Base-by-base conservation (phyloP, 306 rosid species). In the Trifolium subterraneum region DNA sequence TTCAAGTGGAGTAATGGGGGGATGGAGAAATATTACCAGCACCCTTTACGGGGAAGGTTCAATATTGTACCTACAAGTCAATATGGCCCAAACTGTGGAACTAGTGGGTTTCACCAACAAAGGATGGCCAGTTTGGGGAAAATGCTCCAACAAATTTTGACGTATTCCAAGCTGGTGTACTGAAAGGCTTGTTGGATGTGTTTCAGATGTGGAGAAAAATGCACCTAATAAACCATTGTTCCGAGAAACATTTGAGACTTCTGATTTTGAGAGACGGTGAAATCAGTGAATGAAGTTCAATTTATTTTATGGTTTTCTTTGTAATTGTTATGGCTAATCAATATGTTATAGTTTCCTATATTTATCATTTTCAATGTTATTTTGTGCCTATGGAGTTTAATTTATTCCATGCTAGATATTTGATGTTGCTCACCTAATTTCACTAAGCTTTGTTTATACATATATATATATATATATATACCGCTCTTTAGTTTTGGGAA, bases 341-440 rank as follows among this genome's bases (percentile, higher is more conserved):
- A 56, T 18, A 31, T 70, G 60, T 52, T 61, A 27, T 68, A 64
- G 55, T 60, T 77, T 61, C 44, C 33, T 68, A 44, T 50, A 33
- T 74, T 31, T 35, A 23, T 52, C 59, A 18, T 22, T 54, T 16
- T 54, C 56, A 38, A 18, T 8, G 12, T 16, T 33, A 20, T 29
- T 29, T 59, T 59, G 15, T 38, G 66, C 48, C 39, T 48, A 51
- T 22, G 31, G 44, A 19, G 31, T 36, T 56, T 38, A 48, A 62
- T 36, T 59, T 58, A 35, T 48, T 56, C 38, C 20, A 16, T 8
- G 35, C 68, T 45, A 66, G 25, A 36, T 20, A 22, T 52, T 68
- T 35, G 35, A 55, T 71, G 64, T 71, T 56, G 23, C 39, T 25
- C 10, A 11, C 41, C 29, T 25, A 25, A 25, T 50, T 61, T 51